A percentile compares a stretch with the other conserved stretches of the same genome.
Conservation (phyloP, 1,284 basidiomycete genomes). For the Coniferiporia sulphurascens region DNA sequence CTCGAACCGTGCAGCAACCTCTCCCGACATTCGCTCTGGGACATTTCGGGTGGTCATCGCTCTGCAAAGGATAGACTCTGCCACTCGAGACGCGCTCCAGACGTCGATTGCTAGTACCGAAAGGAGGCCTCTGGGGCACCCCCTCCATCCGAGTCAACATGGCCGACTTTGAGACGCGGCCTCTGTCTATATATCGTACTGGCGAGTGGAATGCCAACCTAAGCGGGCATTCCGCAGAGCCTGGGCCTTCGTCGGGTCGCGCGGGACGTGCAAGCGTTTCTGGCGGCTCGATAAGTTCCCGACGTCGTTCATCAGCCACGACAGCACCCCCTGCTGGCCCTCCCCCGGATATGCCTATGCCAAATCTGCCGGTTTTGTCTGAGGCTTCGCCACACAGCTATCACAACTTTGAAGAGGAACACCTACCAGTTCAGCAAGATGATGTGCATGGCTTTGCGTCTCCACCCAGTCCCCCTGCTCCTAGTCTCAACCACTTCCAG, state of each 20-base stretch:
- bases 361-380: slow-evolving; percentile 43
- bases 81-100: not conserved
- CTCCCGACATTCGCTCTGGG: not conserved
- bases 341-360: slow-evolving; percentile 72
- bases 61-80: not conserved
- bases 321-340: slow-evolving; percentile 58
- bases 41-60: not conserved
- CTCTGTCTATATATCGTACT: slow-evolving; percentile 35
- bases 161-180: slow-evolving; percentile 50
- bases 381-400: slow-evolving; percentile 26
- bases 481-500: slow-evolving; percentile 33
- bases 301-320: slow-evolving; percentile 65
- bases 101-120: not conserved
- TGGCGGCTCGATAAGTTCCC: slow-evolving; percentile 33
- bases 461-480: slow-evolving; percentile 3
- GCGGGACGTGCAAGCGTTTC: slow-evolving; percentile 4
- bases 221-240: slow-evolving; percentile 16
- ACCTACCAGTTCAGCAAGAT: slow-evolving; percentile 15
- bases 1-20: not conserved
- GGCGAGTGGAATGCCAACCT: slow-evolving; percentile 44
- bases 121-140: not conserved
- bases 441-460: slow-evolving; percentile 20
- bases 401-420: slow-evolving; percentile 15
- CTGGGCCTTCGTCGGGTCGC: slow-evolving; percentile 19
- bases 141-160: slow-evolving; percentile 29